Evolutionary conservation across 495 filamentous ascomycete genomes (phyloP).

Genomic region (Penicillium bovifimosum): DNA sequence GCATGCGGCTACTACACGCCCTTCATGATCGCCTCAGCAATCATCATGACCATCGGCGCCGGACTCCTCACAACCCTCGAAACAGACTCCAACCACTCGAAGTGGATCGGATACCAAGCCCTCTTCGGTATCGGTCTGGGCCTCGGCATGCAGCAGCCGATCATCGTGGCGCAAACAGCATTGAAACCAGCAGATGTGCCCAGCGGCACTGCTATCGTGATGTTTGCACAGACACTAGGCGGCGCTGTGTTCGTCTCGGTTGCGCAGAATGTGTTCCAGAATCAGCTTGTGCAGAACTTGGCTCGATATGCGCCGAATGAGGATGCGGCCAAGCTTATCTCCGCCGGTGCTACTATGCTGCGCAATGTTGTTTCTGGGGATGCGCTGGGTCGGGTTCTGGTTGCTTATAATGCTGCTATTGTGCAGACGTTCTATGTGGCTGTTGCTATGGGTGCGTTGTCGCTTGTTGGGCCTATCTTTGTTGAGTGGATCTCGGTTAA

Average conservation of each 20-base stretch:
- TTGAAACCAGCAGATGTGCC: slow-evolving; percentile 58
- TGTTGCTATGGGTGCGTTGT: slow-evolving; percentile 56
- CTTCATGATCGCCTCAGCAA: slow-evolving; percentile 57
- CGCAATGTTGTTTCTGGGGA: slow-evolving; percentile 42
- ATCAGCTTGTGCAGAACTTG: slow-evolving; percentile 58
- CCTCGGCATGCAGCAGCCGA: slow-evolving; percentile 59
- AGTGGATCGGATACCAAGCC: slow-evolving; percentile 78
- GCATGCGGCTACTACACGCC: slow-evolving; percentile 70
- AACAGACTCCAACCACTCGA: slow-evolving; percentile 43
- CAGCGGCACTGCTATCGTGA: slow-evolving; percentile 57
- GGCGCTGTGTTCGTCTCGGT: slow-evolving; percentile 71
- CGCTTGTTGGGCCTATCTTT: slow-evolving; percentile 53
- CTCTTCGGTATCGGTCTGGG: slow-evolving; percentile 67
- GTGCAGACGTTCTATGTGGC: slow-evolving; percentile 63
- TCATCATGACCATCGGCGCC: slow-evolving; percentile 59
- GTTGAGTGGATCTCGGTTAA: slow-evolving; percentile 82
- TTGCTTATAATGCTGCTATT: slow-evolving; percentile 67
- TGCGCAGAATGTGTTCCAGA: slow-evolving; percentile 72
- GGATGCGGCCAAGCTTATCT: slow-evolving; percentile 45
- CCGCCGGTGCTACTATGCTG: slow-evolving; percentile 64
- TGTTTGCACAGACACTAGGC: slow-evolving; percentile 68
- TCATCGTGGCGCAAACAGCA: slow-evolving; percentile 65
- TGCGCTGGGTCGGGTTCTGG: slow-evolving; percentile 49
- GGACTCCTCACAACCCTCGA: slow-evolving; percentile 64
- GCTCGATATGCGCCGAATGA: slow-evolving; percentile 43